A percentile compares a stretch with the other conserved stretches of the same genome.
Conservation (phyloP, 1,284 basidiomycete species). For the Rhodotorula sp. region DNA sequence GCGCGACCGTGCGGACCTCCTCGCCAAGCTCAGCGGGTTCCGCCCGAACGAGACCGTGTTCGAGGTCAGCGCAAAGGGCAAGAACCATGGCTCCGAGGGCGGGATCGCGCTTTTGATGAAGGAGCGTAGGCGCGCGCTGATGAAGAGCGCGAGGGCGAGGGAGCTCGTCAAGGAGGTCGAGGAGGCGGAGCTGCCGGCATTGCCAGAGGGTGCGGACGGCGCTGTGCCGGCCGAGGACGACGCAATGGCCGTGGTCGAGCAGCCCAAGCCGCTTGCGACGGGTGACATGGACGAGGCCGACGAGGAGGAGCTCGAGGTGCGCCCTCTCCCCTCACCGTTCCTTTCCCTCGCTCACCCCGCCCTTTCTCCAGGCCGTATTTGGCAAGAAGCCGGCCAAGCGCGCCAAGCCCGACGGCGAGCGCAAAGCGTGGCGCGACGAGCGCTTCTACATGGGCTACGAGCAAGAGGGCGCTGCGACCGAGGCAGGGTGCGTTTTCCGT, state of each 20-base stretch:
- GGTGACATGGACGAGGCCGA: conserved; percentile 45
- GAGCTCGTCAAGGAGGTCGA: conserved; percentile 49
- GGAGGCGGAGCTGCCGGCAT: conserved; percentile 50
- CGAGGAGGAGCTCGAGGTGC: conserved; percentile 60
- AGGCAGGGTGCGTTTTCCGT: conserved; percentile 71
- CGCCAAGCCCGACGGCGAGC: conserved; percentile 28
- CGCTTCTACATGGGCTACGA: conserved; percentile 91
- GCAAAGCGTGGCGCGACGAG: conserved; percentile 66
- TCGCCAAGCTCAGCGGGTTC: conserved; percentile 79
- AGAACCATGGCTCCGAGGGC: conserved; percentile 49
- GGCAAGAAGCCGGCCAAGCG: conserved; percentile 59
- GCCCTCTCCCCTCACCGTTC: conserved; percentile 47
- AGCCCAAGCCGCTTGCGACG: conserved; percentile 18
- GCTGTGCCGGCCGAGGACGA: conserved; percentile 19
- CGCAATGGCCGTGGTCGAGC: conserved; percentile 48
- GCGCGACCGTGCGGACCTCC: conserved; percentile 62
- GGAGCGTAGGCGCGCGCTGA: conserved; percentile 75
- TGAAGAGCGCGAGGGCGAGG: conserved; percentile 40
- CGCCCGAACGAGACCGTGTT: conserved; percentile 87
- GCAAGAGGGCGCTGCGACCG: conserved; percentile 78
- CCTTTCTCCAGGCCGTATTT: conserved; percentile 67
- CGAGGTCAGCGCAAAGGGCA: conserved; percentile 76
- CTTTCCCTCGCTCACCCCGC: not conserved
- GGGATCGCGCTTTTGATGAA: conserved; percentile 80
- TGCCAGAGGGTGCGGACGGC: conserved; percentile 6